These are phyloP conservation scores for Bjerkandera adusta DNA, from an alignment of 1,284 basidiomycete species.

Conservation along the genomic window DNA sequence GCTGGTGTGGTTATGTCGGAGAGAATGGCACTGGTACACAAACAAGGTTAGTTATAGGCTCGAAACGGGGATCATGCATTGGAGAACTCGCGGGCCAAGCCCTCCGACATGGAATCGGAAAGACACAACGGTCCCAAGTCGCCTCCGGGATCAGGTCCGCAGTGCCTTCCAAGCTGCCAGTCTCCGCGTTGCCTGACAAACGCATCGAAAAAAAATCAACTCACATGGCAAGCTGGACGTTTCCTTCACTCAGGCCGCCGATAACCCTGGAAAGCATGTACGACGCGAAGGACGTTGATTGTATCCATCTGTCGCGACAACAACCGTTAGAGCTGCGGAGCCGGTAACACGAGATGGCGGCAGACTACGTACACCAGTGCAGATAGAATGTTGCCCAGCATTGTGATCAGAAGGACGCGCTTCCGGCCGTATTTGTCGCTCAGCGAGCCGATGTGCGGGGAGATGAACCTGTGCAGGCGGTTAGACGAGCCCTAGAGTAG, in stretches of 20 bases:
- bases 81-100: not conserved
- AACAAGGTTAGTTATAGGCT: not conserved
- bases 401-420: constrained; percentile 74
- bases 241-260: constrained; percentile 88
- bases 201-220: constrained; percentile 28
- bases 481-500: not conserved
- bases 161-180: not conserved
- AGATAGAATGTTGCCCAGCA: constrained; percentile 90
- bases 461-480: constrained; percentile 55
- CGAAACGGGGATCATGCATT: not conserved
- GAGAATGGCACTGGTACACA: constrained; percentile 71
- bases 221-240: constrained; percentile 79
- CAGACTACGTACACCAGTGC: constrained; percentile 77
- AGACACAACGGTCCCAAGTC: too few species aligned
- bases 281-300: constrained; percentile 82
- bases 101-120: too few species aligned
- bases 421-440: constrained; percentile 88
- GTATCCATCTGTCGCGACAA: constrained; percentile 65
- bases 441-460: constrained; percentile 78
- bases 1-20: constrained; percentile 81
- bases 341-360: not conserved
- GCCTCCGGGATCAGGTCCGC: too few species aligned
- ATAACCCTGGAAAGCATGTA: constrained; percentile 88
- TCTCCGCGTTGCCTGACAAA: too few species aligned
- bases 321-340: not conserved